Base-by-base conservation (phyloP, 345 rosid genomes). In the Balakata baccata region DNA sequence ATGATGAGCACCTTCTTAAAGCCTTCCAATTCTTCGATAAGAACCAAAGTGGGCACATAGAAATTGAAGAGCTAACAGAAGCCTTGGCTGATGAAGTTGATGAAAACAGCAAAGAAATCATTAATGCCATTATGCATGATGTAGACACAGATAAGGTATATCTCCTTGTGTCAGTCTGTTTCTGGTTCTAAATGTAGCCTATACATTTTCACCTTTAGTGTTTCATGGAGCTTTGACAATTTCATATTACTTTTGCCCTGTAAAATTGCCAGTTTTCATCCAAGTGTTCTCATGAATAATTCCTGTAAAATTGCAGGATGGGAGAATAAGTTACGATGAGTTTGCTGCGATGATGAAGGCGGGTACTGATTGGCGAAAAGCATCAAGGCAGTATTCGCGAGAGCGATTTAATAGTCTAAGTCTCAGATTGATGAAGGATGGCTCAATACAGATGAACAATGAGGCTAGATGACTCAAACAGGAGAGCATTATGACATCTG, bases 361-460 rank as follows among this genome's bases (percentile, higher is more conserved):
- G 1, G 83, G 83, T 17, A 80, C 79, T 14, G 83, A 80, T 49
- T 80, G 83, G 83, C 69, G 83, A 72, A 80, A 75, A 68, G 83
- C 83, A 39, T 80, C 83, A 2, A 80, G 79, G 43, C 83, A 80
- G 67, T 80, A 80, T 41, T 80, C 83, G 0, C 49, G 83, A 12
- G 83, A 80, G 38, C 54, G 83, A 66, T 80, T 80, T 69, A 75
- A 68, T 51, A 80, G 7, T 57, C 38, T 80, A 59, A 80, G 83
- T 64, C 67, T 75, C 67, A 75, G 72, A 68, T 56, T 80, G 58
- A 75, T 71, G 77, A 75, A 61, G 74, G 83, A 75, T 46, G 79
- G 83, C 3, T 80, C 77, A 9, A 37, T 80, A 13, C n/a, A 82
- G 57, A 45, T 73, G 77, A 82, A 64, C 68, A 70, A 57, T 37